These are phyloP conservation scores for Boletales sp. DNA, from an alignment of 768 basidiomycete species.

Conservation along the genomic window DNA sequence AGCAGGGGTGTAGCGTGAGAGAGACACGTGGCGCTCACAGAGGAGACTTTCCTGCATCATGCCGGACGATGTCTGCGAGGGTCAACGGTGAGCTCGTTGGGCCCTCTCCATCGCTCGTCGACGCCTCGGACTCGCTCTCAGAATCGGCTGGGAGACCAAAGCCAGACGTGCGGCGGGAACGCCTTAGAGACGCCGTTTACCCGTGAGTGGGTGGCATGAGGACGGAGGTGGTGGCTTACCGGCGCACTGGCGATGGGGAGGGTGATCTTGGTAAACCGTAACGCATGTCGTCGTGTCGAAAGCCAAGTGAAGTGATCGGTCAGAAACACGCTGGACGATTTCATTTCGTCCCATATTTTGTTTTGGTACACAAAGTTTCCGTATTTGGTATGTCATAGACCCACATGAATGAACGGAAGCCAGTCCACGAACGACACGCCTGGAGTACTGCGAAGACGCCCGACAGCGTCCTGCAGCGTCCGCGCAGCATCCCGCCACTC, in stretches of 20 bases:
- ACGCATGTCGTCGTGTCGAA: conserved; percentile 37
- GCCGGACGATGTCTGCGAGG: conserved; percentile 39
- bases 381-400: not conserved
- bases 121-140: conserved; percentile 28
- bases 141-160: conserved; percentile 57
- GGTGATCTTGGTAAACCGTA: conserved; percentile 52
- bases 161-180: conserved; percentile 41
- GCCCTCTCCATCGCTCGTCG: conserved; percentile 37
- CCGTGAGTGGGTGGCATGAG: not conserved
- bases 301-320: not conserved
- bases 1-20: not conserved
- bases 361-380: not conserved
- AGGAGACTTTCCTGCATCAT: conserved; percentile 40
- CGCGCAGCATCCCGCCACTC: conserved; percentile 1
- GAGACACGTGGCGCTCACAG: conserved; percentile 33
- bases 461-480: conserved; percentile 2
- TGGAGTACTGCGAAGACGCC: not conserved
- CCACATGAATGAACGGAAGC: conserved; percentile 14
- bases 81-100: conserved; percentile 30
- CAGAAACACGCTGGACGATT: conserved; percentile 2
- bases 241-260: conserved; percentile 47
- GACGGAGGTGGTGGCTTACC: conserved; percentile 23
- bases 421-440: conserved; percentile 2
- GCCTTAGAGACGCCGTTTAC: conserved; percentile 1
- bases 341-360: not conserved